A percentile compares a stretch with the other conserved stretches of the same genome.
Conservation (phyloP, 2,329 filamentous ascomycete genomes). For the Ophiocordyceps camponoti-saundersi region DNA sequence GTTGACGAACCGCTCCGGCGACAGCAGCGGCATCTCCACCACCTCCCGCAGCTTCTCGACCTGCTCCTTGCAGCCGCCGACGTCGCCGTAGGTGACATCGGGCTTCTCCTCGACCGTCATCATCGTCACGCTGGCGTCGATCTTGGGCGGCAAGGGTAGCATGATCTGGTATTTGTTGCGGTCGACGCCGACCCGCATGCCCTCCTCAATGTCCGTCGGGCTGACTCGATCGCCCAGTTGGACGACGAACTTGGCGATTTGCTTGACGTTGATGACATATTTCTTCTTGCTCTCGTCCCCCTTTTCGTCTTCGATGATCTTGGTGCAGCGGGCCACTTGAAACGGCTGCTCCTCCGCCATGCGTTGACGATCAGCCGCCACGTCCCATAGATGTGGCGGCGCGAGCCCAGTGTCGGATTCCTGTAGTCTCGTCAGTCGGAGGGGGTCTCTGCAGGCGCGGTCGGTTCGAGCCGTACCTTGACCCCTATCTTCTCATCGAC, state of each 20-base stretch:
- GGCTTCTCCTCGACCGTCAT: slow-evolving; percentile 99
- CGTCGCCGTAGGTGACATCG: slow-evolving; percentile 96
- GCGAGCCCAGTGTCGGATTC: slow-evolving; percentile 98
- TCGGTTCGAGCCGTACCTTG: slow-evolving; percentile 32
- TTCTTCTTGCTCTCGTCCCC: slow-evolving; percentile 92
- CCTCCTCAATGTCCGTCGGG: slow-evolving; percentile 97
- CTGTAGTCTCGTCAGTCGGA: slow-evolving; percentile 23
- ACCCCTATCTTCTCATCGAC: slow-evolving; percentile 97
- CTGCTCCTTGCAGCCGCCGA: slow-evolving; percentile 97
- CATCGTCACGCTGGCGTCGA: slow-evolving; percentile 98
- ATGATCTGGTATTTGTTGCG: slow-evolving; percentile 99
- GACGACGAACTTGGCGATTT: slow-evolving; percentile 98
- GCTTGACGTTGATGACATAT: slow-evolving; percentile 99
- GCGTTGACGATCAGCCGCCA: slow-evolving; percentile 91
- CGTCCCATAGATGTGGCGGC: slow-evolving; percentile 96
- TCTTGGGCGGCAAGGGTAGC: slow-evolving; percentile 89
- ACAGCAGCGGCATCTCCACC: slow-evolving; percentile 93
- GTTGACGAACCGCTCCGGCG: slow-evolving; percentile 91
- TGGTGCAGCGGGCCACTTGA: slow-evolving; percentile 94
- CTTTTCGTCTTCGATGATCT: slow-evolving; percentile 96
- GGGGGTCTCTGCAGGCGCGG: background rate
- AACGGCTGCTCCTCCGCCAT: slow-evolving; percentile 98
- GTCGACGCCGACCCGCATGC: slow-evolving; percentile 97
- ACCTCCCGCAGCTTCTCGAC: slow-evolving; percentile 98
- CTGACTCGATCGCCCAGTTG: slow-evolving; percentile 93